Conservation (phyloP, 495 filamentous ascomycete genomes). For the Letharia columbiana region DNA sequence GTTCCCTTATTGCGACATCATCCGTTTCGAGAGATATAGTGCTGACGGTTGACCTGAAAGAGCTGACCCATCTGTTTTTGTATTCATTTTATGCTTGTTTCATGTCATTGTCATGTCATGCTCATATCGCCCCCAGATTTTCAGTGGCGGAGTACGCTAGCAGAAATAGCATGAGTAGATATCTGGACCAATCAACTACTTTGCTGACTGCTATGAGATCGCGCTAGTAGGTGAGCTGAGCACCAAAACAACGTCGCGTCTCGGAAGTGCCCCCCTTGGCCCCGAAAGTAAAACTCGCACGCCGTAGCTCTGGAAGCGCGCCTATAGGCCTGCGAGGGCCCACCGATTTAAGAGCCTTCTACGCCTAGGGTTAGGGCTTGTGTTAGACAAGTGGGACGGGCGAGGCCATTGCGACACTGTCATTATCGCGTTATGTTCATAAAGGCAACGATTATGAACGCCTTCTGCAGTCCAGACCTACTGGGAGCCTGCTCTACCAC, state of each 20-base stretch:
- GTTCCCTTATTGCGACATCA: neutral
- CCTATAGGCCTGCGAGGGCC: neutral
- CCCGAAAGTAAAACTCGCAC: no score
- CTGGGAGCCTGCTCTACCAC: no score
- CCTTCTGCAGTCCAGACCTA: no score
- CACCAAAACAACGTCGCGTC: neutral
- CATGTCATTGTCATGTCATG: conserved; percentile 1
- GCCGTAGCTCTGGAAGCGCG: no score
- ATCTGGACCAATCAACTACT: neutral
- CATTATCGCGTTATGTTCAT: no score
- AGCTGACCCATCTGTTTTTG: neutral
- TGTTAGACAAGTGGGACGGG: neutral
- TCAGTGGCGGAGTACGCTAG: neutral
- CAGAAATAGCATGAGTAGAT: neutral
- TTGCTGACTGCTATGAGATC: neutral
- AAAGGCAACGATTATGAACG: no score
- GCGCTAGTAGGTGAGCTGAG: neutral
- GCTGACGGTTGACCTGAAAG: neutral
- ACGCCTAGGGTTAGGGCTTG: neutral
- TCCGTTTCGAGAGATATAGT: neutral
- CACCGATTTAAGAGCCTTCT: neutral
- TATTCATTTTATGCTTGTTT: neutral
- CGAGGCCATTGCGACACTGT: neutral
- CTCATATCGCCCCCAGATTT: neutral
- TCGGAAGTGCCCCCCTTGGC: neutral